These are phyloP conservation scores for Trichosporon faecale DNA, from an alignment of 1,284 basidiomycete genomes.

Conservation along the genomic window DNA sequence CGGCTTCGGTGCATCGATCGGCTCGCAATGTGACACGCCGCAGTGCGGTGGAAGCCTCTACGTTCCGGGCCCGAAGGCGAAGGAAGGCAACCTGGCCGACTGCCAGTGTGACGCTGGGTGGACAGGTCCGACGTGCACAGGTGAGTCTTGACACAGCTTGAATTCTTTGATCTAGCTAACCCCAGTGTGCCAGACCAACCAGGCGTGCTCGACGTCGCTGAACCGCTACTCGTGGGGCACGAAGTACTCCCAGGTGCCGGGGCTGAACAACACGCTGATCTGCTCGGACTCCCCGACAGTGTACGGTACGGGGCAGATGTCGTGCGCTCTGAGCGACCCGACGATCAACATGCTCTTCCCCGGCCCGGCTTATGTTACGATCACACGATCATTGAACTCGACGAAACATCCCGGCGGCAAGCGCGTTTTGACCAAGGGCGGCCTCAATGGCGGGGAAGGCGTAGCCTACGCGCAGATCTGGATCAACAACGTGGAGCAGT, in stretches of 20 bases:
- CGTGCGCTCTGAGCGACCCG: conserved; percentile 61
- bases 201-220: neutral
- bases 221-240: conserved; percentile 25
- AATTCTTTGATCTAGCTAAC: neutral
- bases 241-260: conserved; percentile 54
- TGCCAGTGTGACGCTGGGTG: conserved; percentile 70
- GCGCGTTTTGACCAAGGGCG: conserved; percentile 16
- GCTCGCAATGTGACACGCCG: conserved; percentile 48
- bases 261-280: conserved; percentile 31
- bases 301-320: conserved; percentile 39
- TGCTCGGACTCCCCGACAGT: conserved; percentile 35
- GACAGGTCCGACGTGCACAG: conserved; percentile 72
- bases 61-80: conserved; percentile 49
- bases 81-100: conserved; percentile 57
- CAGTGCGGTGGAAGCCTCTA: conserved; percentile 77
- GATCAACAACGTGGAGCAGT: conserved; percentile 73
- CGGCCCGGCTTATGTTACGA: conserved; percentile 64
- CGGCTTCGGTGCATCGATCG: conserved; percentile 53
- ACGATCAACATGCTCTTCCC: conserved; percentile 73
- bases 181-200: neutral
- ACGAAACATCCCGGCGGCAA: conserved; percentile 60
- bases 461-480: conserved; percentile 70
- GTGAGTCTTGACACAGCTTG: conserved; percentile 34
- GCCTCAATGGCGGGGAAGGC: conserved; percentile 57
- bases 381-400: conserved; percentile 69